A percentile compares a stretch with the other conserved stretches of the same genome.
phyloP scores from a whole-genome alignment of 192 early-diverging fungal species.

The Mortierella claussenii region DNA sequence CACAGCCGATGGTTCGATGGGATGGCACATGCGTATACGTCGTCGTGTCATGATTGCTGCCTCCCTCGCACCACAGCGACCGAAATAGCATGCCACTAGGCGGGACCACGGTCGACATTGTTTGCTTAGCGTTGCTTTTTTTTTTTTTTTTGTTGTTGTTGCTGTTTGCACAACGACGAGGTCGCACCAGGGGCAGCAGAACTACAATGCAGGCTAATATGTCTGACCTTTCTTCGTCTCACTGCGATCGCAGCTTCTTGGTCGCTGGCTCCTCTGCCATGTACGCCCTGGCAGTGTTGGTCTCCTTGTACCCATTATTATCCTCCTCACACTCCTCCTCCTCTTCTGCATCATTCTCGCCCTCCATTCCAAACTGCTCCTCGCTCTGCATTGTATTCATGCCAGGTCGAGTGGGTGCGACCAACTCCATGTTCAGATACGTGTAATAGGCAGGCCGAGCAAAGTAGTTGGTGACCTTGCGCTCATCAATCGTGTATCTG shows the following conservation, averaged over 20 bases:
- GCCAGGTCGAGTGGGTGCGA: neutral
- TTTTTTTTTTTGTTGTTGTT: neutral
- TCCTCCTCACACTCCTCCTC: slow-evolving; percentile 9
- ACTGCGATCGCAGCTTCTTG: slow-evolving; percentile 6
- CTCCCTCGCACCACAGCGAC: no score
- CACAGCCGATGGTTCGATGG: no score
- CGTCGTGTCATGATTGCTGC: no score
- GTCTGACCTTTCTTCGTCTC: no score
- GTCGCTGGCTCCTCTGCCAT: slow-evolving; percentile 1
- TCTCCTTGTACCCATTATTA: neutral
- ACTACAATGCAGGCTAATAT: no score
- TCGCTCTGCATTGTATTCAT: neutral
- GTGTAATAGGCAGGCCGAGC: slow-evolving; percentile 19
- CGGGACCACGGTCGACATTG: no score
- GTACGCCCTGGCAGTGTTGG: no score
- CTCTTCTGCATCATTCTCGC: slow-evolving; percentile 1
- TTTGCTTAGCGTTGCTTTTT: no score
- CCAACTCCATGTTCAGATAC: slow-evolving; percentile 26
- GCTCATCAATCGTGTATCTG: slow-evolving; percentile 28
- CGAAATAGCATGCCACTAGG: no score
- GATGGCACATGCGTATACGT: no score
- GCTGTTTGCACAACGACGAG: no score
- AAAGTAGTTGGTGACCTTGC: slow-evolving; percentile 37
- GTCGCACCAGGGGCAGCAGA: no score
- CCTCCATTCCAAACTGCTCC: neutral